These are phyloP conservation scores for Tolypocladium paradoxum DNA, from an alignment of 2,329 filamentous ascomycete species.

Conservation along the genomic window DNA sequence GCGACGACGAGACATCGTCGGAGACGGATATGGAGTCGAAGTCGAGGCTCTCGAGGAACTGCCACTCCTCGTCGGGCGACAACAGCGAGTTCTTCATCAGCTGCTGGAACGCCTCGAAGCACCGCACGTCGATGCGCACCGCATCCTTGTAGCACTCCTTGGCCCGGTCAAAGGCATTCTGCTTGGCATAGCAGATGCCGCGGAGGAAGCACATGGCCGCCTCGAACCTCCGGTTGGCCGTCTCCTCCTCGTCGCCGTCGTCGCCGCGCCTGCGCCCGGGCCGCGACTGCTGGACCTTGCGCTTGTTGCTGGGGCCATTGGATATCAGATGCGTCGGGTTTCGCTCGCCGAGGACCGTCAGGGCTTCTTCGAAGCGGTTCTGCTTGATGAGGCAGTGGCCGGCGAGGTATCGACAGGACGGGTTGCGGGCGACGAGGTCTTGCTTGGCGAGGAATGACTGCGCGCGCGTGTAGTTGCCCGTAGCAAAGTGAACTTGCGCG, in stretches of 20 bases:
- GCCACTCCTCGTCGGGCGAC: slow-evolving; percentile 79
- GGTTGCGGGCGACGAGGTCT: slow-evolving; percentile 69
- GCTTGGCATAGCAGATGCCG: slow-evolving; percentile 89
- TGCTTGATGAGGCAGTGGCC: slow-evolving; percentile 94
- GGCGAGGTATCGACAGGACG: slow-evolving; percentile 84
- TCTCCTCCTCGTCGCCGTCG: slow-evolving; percentile 51
- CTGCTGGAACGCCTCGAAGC: slow-evolving; percentile 96
- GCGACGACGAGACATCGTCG: slow-evolving; percentile 55
- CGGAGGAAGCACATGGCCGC: slow-evolving; percentile 95
- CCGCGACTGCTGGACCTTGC: slow-evolving; percentile 25
- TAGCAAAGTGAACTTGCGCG: slow-evolving; percentile 94
- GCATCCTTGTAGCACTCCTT: slow-evolving; percentile 99
- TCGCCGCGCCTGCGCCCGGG: slow-evolving; percentile 20
- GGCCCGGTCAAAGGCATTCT: slow-evolving; percentile 92
- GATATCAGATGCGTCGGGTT: slow-evolving; percentile 84
- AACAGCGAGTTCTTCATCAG: slow-evolving; percentile 94
- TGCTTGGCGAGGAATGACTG: slow-evolving; percentile 76
- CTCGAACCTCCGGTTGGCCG: slow-evolving; percentile 72
- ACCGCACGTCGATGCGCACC: slow-evolving; percentile 92
- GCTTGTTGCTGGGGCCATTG: slow-evolving; percentile 32
- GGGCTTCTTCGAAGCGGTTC: slow-evolving; percentile 77
- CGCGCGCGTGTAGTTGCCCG: slow-evolving; percentile 87
- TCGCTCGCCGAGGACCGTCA: slow-evolving; percentile 77
- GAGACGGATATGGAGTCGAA: slow-evolving; percentile 70
- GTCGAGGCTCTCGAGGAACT: slow-evolving; percentile 77